These are phyloP conservation scores for Odonthalia washingtoniensis DNA, from an alignment of 31 red algal genomes.

Conservation along the genomic window DNA sequence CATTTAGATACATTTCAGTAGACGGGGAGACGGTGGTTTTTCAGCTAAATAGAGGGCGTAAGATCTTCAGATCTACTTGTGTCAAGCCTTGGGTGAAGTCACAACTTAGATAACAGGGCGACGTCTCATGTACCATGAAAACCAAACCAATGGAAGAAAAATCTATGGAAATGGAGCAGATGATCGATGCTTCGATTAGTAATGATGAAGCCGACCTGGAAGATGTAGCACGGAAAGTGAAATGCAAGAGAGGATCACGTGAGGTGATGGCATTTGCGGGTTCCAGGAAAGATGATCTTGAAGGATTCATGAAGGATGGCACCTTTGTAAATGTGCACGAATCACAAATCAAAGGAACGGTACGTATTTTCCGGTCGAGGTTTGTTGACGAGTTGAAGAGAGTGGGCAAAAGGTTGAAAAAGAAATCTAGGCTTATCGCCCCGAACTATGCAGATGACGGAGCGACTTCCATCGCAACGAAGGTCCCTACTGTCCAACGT, in stretches of 20 bases:
- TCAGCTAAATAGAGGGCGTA: neutral
- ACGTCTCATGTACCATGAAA: neutral
- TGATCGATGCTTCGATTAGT: neutral
- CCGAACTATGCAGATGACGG: neutral
- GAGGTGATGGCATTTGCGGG: neutral
- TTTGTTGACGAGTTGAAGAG: neutral
- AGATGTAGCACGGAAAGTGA: neutral
- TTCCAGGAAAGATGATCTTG: neutral
- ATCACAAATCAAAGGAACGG: too few relatives aligned
- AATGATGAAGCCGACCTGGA: neutral
- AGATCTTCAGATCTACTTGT: neutral
- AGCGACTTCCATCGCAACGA: neutral
- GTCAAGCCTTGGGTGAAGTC: neutral
- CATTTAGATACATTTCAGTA: constrained; percentile 14
- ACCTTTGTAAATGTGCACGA: neutral
- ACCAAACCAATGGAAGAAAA: neutral
- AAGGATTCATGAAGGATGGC: neutral
- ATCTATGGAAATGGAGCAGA: neutral
- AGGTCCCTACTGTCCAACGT: neutral
- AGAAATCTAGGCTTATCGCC: neutral
- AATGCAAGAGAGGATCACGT: neutral
- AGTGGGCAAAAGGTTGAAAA: neutral
- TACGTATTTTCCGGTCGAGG: neutral
- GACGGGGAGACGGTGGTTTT: constrained; percentile 19
- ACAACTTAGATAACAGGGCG: neutral